Evolutionary conservation across 805 yeast species (phyloP), one percentile per base, ranked within the genome.

Genomic region (Saccharomycopsis sp.): DNA sequence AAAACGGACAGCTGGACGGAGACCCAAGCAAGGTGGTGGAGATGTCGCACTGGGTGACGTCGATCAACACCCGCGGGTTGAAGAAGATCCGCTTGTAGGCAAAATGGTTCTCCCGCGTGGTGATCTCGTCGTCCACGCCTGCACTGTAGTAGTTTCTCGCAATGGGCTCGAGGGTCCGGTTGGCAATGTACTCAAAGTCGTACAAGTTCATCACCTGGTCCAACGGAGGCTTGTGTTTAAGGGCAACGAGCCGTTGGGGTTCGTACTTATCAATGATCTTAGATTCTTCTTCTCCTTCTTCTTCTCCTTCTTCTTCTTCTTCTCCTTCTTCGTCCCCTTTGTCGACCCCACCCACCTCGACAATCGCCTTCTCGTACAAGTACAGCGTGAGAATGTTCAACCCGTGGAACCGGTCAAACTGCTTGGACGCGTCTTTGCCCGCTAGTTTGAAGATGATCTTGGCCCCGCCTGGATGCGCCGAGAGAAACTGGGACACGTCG

Each of bases 1-100:
- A 88, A 57, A 88, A 86, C 9, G 97, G 97, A 10, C 77, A 82
- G 16, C 72, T 63, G 1, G 76, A 66, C 39, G 67, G 63, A 15
- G 73, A 55, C n/a, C 96, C 96, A 30, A 88, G 64, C 72, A 88
- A 71, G 4, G 73, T 36, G 18, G 48, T 17, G 13, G 43, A 38
- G 26, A 34, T 41, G 30, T 47, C 42, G 71, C 38, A 30, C n/a
- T 39, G 59, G 12, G 69, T 60, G 3, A 63, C 66, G 39, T 60
- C 60, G 2, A 56, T 56, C 41, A 68, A 51, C 16, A 65, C 62
- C 35, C 67, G 63, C n/a, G 77, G 77, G 27, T 65, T 65, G 51
- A 73, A 66, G 41, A 62, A 64, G 13, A 70, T 61, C 38, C 65
- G 55, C 27, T 57, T 52, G 50, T 55, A 72, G 9, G 69, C 65